Evolutionary conservation across 257 asterid genomes (phyloP).

Genomic region (Jasminum sambac): DNA sequence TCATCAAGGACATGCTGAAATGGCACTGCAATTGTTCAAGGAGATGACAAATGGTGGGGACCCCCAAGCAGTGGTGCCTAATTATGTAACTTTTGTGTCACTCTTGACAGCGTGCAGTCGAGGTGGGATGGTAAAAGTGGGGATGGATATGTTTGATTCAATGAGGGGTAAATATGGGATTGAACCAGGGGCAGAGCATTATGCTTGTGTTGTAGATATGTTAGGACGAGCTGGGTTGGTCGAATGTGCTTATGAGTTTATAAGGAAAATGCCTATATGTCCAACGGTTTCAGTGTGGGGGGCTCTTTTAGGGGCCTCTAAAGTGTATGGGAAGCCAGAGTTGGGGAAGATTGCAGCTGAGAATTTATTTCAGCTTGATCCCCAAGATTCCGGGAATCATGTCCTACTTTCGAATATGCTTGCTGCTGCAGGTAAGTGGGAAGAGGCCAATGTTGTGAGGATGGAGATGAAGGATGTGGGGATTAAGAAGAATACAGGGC

Average conservation of each 20-base stretch:
- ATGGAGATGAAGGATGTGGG: conserved; percentile 77
- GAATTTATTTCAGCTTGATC: conserved; percentile 78
- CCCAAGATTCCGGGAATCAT: conserved; percentile 81
- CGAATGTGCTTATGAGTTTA: conserved; percentile 66
- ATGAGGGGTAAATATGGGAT: conserved; percentile 59
- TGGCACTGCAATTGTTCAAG: conserved; percentile 56
- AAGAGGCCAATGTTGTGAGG: conserved; percentile 72
- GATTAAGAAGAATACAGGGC: conserved; percentile 76
- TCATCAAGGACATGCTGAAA: conserved; percentile 74
- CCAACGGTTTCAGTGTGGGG: conserved; percentile 91
- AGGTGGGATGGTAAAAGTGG: conserved; percentile 71
- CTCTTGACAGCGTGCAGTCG: conserved; percentile 85
- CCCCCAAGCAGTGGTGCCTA: conserved; percentile 41
- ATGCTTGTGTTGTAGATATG: conserved; percentile 90
- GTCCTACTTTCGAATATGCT: conserved; percentile 76
- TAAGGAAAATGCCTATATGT: conserved; percentile 52
- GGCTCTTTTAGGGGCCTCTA: conserved; percentile 77
- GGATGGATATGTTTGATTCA: conserved; percentile 62
- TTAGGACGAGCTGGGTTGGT: conserved; percentile 83
- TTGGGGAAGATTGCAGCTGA: conserved; percentile 76
- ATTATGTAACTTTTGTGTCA: conserved; percentile 72
- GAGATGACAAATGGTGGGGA: conserved; percentile 42
- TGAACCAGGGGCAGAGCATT: conserved; percentile 80
- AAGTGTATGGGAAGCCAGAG: conserved; percentile 62
- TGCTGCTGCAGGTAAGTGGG: conserved; percentile 81